phyloP scores from a whole-genome alignment of 2,329 filamentous ascomycete genomes.

The Colletotrichum sp. region DNA sequence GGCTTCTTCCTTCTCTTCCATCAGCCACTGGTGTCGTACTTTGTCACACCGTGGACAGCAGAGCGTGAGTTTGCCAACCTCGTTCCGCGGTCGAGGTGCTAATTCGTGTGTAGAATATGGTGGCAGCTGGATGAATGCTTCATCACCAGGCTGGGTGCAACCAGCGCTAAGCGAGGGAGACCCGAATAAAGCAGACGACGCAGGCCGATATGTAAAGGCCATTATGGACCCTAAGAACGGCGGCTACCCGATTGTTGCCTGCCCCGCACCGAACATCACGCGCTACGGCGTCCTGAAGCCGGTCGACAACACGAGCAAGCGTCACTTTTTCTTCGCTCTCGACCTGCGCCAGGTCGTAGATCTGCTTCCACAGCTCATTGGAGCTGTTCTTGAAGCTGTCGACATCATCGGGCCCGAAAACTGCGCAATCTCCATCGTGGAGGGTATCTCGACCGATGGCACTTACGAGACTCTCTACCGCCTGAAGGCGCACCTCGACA shows the following conservation, averaged over 20 bases:
- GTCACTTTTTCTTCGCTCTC: conserved; percentile 57
- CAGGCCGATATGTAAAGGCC: conserved; percentile 44
- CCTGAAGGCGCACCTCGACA: conserved; percentile 45
- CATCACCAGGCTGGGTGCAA: conserved; percentile 4
- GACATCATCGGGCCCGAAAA: conserved; percentile 53
- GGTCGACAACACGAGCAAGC: background rate
- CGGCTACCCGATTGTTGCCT: conserved; percentile 32
- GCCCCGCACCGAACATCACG: conserved; percentile 24
- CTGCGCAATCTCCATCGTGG: conserved; percentile 60
- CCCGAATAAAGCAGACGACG: conserved; percentile 2
- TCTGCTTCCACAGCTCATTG: conserved; percentile 55
- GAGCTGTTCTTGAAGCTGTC: conserved; percentile 55
- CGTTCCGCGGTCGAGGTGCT: background rate
- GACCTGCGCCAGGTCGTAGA: conserved; percentile 50
- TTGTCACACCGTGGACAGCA: conserved; percentile 11
- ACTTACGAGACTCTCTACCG: conserved; percentile 54
- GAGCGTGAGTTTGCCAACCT: background rate
- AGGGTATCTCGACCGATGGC: conserved; percentile 60
- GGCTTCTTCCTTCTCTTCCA: conserved; percentile 76
- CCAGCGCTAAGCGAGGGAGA: background rate
- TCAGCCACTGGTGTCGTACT: conserved; percentile 30
- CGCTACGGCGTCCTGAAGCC: conserved; percentile 12
- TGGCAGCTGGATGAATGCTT: conserved; percentile 19
- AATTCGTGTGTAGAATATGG: conserved; percentile 4
- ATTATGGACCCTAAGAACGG: conserved; percentile 27